Evolutionary conservation across 2,329 filamentous ascomycete genomes (phyloP).

Genomic region (Botryotinia narcissicola): DNA sequence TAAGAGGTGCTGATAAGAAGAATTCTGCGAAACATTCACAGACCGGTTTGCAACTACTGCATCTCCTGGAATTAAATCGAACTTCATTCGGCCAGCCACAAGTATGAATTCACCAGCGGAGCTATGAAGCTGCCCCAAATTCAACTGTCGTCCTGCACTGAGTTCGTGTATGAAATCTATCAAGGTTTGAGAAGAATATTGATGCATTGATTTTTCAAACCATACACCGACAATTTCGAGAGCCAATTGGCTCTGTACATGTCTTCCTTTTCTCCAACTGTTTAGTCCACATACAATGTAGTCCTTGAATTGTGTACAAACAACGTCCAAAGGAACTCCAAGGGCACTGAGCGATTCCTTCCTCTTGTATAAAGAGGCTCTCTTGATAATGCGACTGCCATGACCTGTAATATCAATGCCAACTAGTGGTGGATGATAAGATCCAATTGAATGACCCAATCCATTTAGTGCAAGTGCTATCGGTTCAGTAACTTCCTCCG

Average conservation of each 20-base stretch:
- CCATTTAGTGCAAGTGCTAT: background rate
- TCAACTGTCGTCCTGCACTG: background rate
- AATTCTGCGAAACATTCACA: background rate
- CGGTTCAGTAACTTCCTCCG: background rate
- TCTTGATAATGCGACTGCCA: background rate
- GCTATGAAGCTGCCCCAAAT: background rate
- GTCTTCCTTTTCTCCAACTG: too few species aligned
- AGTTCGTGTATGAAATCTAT: background rate
- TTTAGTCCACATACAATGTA: background rate
- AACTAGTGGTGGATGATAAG: background rate
- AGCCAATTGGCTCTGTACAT: background rate
- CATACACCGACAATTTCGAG: background rate
- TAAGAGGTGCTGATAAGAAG: background rate
- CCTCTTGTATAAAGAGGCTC: background rate
- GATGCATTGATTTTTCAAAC: background rate
- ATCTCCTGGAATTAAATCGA: background rate
- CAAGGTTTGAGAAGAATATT: background rate
- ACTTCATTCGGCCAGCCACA: background rate
- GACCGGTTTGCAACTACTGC: background rate
- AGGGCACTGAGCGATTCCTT: background rate
- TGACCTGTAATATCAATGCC: background rate
- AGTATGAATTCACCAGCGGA: too few species aligned
- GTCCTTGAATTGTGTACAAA: background rate
- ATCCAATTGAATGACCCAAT: background rate
- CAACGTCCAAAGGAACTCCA: background rate